Evolutionary conservation across 257 asterid genomes (phyloP).

Genomic region (Fraxinus quadrangulata): DNA sequence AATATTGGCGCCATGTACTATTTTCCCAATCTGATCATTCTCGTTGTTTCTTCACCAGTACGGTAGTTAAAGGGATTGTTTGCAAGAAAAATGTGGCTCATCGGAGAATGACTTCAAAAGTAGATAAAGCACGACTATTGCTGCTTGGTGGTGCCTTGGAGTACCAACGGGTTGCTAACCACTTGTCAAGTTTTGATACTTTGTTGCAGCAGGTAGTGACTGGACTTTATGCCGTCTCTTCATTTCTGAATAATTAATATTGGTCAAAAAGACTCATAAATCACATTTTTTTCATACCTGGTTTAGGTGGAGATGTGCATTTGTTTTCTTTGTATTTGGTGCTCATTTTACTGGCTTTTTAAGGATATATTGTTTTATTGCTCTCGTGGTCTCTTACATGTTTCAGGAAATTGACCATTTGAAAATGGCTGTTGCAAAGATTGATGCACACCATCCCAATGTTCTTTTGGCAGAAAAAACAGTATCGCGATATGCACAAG

Average conservation of each 20-base stretch:
- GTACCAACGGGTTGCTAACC: slow-evolving; percentile 75
- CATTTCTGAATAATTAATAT: too few species aligned
- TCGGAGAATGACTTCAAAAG: slow-evolving; percentile 62
- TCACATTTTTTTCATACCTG: too few species aligned
- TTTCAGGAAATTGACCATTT: slow-evolving; percentile 85
- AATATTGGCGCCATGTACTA: slow-evolving; percentile 10
- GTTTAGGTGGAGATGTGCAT: background rate
- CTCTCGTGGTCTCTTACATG: slow-evolving; percentile 20
- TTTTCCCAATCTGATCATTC: slow-evolving; percentile 10
- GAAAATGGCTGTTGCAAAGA: slow-evolving; percentile 86
- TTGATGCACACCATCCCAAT: slow-evolving; percentile 73
- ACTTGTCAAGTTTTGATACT: slow-evolving; percentile 76
- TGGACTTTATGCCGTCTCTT: background rate
- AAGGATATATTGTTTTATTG: background rate
- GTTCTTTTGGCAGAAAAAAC: slow-evolving; percentile 77
- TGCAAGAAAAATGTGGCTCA: slow-evolving; percentile 85
- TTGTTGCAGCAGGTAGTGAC: slow-evolving; percentile 71
- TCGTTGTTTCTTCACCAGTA: slow-evolving; percentile 38
- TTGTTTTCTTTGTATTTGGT: background rate
- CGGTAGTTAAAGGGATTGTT: slow-evolving; percentile 69
- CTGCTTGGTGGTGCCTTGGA: slow-evolving; percentile 83
- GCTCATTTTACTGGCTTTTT: background rate
- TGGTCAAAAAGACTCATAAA: too few species aligned
- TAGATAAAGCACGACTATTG: slow-evolving; percentile 59
- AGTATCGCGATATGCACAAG: slow-evolving; percentile 77